Conservation (phyloP, 225 moss, liverwort and hornwort species). For the Anthoceros angustus region DNA sequence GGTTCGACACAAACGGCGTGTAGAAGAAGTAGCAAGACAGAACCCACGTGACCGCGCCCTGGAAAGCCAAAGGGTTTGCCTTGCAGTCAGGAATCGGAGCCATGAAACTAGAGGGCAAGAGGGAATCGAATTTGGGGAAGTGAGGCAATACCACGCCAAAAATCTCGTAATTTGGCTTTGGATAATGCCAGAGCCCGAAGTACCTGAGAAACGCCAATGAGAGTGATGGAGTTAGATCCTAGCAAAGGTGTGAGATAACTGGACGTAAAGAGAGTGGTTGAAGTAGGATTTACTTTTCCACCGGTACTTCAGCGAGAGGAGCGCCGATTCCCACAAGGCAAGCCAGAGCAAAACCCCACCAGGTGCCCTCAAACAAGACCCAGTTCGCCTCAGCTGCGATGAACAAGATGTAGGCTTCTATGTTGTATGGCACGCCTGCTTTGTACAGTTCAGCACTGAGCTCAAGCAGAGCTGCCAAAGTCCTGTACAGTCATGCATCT, state of each 20-base stretch:
- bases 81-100: neutral
- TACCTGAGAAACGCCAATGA: constrained; percentile 18
- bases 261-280: neutral
- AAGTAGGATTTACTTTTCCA: constrained; percentile 40
- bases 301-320: constrained; percentile 62
- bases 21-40: constrained; percentile 75
- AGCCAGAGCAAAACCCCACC: constrained; percentile 94
- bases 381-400: constrained; percentile 71
- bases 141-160: constrained; percentile 55
- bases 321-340: constrained; percentile 34
- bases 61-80: constrained; percentile 5
- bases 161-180: constrained; percentile 46
- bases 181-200: constrained; percentile 91
- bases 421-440: constrained; percentile 60
- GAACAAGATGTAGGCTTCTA: constrained; percentile 73
- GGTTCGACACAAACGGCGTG: constrained; percentile 79
- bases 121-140: constrained; percentile 19
- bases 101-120: neutral
- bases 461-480: constrained; percentile 49
- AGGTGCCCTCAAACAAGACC: constrained; percentile 76
- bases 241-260: neutral
- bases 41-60: constrained; percentile 74
- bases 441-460: constrained; percentile 81
- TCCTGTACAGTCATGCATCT: constrained; percentile 20
- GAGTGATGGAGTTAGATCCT: no score